Evolutionary conservation across 2,329 filamentous ascomycete genomes (phyloP).

Genomic region (Diplodia sapinea): DNA sequence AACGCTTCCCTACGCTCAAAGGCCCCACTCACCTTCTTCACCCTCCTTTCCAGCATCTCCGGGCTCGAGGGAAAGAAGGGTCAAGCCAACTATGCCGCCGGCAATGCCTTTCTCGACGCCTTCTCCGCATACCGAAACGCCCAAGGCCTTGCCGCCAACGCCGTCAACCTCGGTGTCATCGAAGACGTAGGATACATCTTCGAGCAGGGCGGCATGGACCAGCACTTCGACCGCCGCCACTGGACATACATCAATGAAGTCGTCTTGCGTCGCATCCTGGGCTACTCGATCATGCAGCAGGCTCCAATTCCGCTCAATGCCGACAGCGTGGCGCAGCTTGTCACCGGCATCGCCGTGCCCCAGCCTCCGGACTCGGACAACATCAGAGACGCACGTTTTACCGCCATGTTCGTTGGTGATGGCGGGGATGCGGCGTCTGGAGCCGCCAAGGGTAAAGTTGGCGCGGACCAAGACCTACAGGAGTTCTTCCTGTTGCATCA

Average conservation of each 20-base stretch:
- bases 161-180: slow-evolving; percentile 46
- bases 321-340: not conserved
- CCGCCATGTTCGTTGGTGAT: not conserved
- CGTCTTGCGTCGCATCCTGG: slow-evolving; percentile 33
- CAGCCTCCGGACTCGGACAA: not conserved
- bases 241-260: slow-evolving; percentile 34
- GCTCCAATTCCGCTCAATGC: slow-evolving; percentile 3
- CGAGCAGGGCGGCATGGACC: slow-evolving; percentile 13
- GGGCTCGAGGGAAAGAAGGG: slow-evolving; percentile 35
- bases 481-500: slow-evolving; percentile 22
- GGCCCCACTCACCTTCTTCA: slow-evolving; percentile 37
- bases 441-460: not conserved
- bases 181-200: slow-evolving; percentile 37
- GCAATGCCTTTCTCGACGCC: slow-evolving; percentile 36
- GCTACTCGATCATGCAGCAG: slow-evolving; percentile 34
- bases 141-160: slow-evolving; percentile 49
- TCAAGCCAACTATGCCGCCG: slow-evolving; percentile 37
- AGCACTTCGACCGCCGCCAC: slow-evolving; percentile 25
- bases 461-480: not conserved
- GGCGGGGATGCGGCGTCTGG: not conserved
- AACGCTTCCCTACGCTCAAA: not conserved
- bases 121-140: slow-evolving; percentile 35
- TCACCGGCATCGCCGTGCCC: slow-evolving; percentile 19
- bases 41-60: slow-evolving; percentile 36
- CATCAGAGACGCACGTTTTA: slow-evolving; percentile 10